Evolutionary conservation across 805 yeast genomes (phyloP), one percentile per base, ranked within the genome.

Genomic region (Kazachstania psychrophila): DNA sequence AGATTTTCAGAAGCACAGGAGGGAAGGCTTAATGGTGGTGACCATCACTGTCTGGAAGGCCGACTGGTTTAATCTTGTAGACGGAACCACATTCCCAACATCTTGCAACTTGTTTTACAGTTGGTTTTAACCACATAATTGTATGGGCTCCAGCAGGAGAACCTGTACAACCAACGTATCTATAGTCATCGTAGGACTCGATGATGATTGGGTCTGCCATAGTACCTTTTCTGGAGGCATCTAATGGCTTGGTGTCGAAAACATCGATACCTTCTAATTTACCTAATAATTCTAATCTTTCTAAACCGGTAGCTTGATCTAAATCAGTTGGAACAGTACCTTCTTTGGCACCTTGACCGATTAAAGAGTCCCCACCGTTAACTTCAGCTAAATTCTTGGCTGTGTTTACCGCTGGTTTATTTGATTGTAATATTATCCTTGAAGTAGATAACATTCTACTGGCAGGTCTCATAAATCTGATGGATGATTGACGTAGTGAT

Each of bases 71-170:
- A 54, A 88, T 68, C 58, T 83, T 77, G 73, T 82, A 89, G 50
- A 87, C 95, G 52, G 88, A 80, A 66, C 98, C 98, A 66, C 97
- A 89, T 66, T 92, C 96, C 95, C 96, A 85, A 70, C 96, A 92
- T 78, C 98, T 86, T 51, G 83, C 83, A 44, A 81, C 81, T 65
- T 84, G 70, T 34, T 75, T 83, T 47, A 71, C 75, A 49, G 87
- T 81, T 54, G 94, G 94, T 66, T 77, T 79, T 70, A 88, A 75
- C 96, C 96, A 89, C 79, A 78, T 76, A 49, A 85, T 75, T 54
- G 75, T 79, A 68, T 88, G 97, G 49, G 92, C 79, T 46, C 84
- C 94, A 41, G 87, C 94, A 58, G 95, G 96, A 50, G 84, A 75
- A 59, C 98, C 98, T 48, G 94, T 81, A 72, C 98, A 92, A 47